Percentiles rank a stretch among this genome's conserved stretches.
phyloP scores from a whole-genome alignment of 768 basidiomycete species.

The Boletus sp. region DNA sequence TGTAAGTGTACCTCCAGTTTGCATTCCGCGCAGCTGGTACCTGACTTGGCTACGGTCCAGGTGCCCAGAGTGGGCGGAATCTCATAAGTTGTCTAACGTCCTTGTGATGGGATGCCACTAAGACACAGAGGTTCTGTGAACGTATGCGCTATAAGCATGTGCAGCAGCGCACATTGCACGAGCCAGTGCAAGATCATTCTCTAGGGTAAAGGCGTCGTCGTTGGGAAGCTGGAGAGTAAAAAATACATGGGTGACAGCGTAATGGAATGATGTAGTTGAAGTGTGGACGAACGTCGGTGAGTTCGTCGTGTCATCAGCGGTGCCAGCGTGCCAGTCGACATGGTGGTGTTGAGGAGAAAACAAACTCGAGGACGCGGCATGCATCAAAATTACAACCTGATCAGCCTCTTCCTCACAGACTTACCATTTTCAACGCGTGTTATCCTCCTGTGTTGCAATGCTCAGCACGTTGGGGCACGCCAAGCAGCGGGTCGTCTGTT shows the following conservation, averaged over 20 bases:
- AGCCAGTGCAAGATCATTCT: not conserved
- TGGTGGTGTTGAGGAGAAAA: too few species aligned
- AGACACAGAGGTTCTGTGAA: not conserved
- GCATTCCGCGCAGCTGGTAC: not conserved
- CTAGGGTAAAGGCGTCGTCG: not conserved
- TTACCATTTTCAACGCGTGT: too few species aligned
- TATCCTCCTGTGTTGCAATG: too few species aligned
- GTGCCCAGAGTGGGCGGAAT: not conserved
- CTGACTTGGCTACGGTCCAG: not conserved
- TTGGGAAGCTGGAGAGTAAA: not conserved
- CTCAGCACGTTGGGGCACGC: slow-evolving; percentile 50
- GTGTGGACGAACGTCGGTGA: not conserved
- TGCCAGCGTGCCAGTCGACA: too few species aligned
- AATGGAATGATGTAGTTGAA: not conserved
- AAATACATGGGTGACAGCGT: slow-evolving; percentile 12
- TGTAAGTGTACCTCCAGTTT: not conserved
- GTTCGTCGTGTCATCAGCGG: not conserved
- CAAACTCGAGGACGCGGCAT: too few species aligned
- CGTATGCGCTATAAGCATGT: not conserved
- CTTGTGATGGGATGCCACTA: slow-evolving; percentile 2
- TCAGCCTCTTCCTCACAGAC: too few species aligned
- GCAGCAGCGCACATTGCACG: slow-evolving; percentile 1
- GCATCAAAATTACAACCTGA: too few species aligned
- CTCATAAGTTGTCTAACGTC: slow-evolving; percentile 5
- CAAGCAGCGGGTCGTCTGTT: slow-evolving; percentile 46